Evolutionary conservation across 164 flowering plant species (phyloP).

Genomic region (Sedum album): DNA sequence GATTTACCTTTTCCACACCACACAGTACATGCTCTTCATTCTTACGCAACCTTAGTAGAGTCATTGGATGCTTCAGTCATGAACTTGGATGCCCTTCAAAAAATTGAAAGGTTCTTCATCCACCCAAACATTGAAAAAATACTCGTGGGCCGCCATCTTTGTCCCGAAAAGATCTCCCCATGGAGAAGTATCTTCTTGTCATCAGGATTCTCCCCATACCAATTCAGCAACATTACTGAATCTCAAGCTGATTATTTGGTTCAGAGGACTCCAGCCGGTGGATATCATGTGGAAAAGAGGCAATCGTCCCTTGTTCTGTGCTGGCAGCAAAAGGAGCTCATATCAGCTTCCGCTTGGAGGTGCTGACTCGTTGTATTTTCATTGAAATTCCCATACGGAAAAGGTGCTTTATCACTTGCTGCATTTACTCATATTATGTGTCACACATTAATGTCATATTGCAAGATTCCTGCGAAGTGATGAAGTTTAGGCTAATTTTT

Average conservation of each 20-base stretch:
- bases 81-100: constrained; percentile 26
- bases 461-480: background rate
- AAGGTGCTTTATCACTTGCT: constrained; percentile 4
- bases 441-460: background rate
- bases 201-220: constrained; percentile 33
- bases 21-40: constrained; percentile 30
- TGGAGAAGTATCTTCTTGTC: constrained; percentile 32
- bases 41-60: constrained; percentile 27
- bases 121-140: constrained; percentile 36
- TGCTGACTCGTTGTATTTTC: constrained; percentile 20
- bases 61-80: constrained; percentile 38
- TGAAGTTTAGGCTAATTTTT: constrained; percentile 7
- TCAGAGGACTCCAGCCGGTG: constrained; percentile 35
- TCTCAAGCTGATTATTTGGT: constrained; percentile 53
- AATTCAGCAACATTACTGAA: constrained; percentile 47
- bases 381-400: background rate
- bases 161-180: constrained; percentile 19
- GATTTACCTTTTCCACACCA: constrained; percentile 40
- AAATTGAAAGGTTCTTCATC: constrained; percentile 36
- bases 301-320: constrained; percentile 44
- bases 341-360: constrained; percentile 53
- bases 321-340: constrained; percentile 50
- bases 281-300: constrained; percentile 47
- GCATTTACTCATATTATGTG: background rate
- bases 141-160: constrained; percentile 25